Conservation (phyloP, 352 stramenopile genomes). For the Globisporangium parvum region DNA sequence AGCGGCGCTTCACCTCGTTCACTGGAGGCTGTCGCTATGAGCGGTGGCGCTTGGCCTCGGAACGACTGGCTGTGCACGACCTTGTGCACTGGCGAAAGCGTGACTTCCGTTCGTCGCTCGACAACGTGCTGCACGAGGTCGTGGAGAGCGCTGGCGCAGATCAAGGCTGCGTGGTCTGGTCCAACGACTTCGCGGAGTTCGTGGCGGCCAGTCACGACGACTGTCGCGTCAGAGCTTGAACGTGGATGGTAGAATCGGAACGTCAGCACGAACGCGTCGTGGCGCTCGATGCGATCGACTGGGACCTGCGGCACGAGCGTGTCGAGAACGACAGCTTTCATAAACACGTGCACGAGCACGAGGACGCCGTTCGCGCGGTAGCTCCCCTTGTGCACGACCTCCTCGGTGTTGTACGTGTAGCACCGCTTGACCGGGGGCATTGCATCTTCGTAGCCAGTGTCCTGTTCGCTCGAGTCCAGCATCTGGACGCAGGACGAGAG, state of each 20-base stretch:
- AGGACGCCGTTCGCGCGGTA: slow-evolving; percentile 54
- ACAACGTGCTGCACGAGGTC: slow-evolving; percentile 55
- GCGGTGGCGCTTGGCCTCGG: background rate
- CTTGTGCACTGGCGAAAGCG: slow-evolving; percentile 11
- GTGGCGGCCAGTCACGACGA: slow-evolving; percentile 27
- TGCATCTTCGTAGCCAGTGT: slow-evolving; percentile 4
- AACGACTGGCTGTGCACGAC: slow-evolving; percentile 10
- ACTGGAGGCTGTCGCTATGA: too few relatives aligned
- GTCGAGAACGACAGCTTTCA: slow-evolving; percentile 37
- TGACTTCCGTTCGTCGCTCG: slow-evolving; percentile 28
- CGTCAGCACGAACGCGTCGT: slow-evolving; percentile 48
- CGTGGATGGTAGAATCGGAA: slow-evolving; percentile 56
- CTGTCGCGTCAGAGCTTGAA: slow-evolving; percentile 23
- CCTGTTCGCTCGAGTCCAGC: slow-evolving; percentile 22
- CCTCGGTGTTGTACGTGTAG: slow-evolving; percentile 49
- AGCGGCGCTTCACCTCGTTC: background rate
- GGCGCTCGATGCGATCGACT: slow-evolving; percentile 37
- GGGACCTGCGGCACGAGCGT: slow-evolving; percentile 23
- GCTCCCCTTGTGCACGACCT: slow-evolving; percentile 51
- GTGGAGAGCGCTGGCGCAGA: slow-evolving; percentile 28
- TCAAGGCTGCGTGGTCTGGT: slow-evolving; percentile 36
- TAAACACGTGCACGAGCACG: slow-evolving; percentile 44
- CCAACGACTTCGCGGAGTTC: slow-evolving; percentile 63
- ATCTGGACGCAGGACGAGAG: slow-evolving; percentile 40
- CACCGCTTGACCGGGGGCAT: slow-evolving; percentile 6